Percentiles rank a stretch among this genome's conserved stretches.
phyloP scores from a whole-genome alignment of 1,284 basidiomycete genomes.

The Takashimella koratensis region DNA sequence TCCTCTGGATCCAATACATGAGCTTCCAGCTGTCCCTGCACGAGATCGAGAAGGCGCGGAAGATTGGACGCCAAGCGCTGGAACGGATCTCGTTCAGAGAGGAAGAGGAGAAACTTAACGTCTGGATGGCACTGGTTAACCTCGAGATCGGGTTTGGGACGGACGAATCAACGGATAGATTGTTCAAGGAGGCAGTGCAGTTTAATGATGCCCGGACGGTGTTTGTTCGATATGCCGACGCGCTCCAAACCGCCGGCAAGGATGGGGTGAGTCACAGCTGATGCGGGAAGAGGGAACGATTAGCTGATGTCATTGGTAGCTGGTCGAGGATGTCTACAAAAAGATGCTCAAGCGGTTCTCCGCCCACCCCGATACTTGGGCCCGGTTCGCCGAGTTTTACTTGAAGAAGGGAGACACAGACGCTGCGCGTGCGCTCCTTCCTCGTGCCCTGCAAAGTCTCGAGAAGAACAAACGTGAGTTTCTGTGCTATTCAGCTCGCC shows the following conservation, averaged over 20 bases:
- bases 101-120: slow-evolving; percentile 92
- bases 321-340: slow-evolving; percentile 80
- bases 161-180: slow-evolving; percentile 67
- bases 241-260: slow-evolving; percentile 80
- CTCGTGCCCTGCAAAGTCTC: slow-evolving; percentile 84
- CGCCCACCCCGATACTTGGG: slow-evolving; percentile 87
- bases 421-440: slow-evolving; percentile 78
- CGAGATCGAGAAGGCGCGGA: slow-evolving; percentile 89
- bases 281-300: too few relatives aligned
- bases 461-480: slow-evolving; percentile 87
- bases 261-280: slow-evolving; percentile 57
- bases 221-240: slow-evolving; percentile 75
- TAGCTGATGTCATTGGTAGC: slow-evolving; percentile 51
- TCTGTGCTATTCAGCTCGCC: background rate
- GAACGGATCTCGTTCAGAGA: slow-evolving; percentile 91
- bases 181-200: slow-evolving; percentile 85
- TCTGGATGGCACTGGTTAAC: slow-evolving; percentile 96
- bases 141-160: slow-evolving; percentile 92
- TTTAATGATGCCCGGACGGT: slow-evolving; percentile 91
- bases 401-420: slow-evolving; percentile 69
- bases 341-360: slow-evolving; percentile 89
- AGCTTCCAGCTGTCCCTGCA: slow-evolving; percentile 95
- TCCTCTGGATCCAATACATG: slow-evolving; percentile 99
- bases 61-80: slow-evolving; percentile 79
- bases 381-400: slow-evolving; percentile 72